These are phyloP conservation scores for Moesziomyces sp. DNA, from an alignment of 1,284 basidiomycete genomes.

Conservation along the genomic window DNA sequence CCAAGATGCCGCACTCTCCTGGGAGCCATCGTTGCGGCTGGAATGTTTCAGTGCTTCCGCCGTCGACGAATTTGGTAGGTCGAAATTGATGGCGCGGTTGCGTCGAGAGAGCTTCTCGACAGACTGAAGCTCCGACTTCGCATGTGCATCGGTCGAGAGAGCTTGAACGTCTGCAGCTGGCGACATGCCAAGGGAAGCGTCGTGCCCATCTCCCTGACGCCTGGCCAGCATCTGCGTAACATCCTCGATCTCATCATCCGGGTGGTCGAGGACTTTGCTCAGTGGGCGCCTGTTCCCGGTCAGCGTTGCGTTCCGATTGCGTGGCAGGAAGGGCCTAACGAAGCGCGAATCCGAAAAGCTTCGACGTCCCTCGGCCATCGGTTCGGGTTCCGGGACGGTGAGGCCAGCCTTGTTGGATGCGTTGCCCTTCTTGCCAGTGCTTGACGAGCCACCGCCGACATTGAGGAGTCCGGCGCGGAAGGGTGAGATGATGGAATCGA, in stretches of 20 bases:
- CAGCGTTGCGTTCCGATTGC: conserved; percentile 12
- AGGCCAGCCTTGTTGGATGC: conserved; percentile 2
- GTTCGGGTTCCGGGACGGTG: conserved; percentile 2
- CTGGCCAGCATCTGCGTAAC: neutral
- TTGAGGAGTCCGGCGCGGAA: conserved; percentile 40
- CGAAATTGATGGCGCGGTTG: too few relatives aligned
- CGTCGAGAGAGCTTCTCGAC: too few relatives aligned
- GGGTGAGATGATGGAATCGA: conserved; percentile 45
- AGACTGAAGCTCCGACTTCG: neutral
- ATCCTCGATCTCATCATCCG: conserved; percentile 26
- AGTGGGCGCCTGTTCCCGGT: conserved; percentile 20
- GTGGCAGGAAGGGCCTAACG: conserved; percentile 31
- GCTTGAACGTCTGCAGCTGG: too few relatives aligned
- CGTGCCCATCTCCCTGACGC: neutral
- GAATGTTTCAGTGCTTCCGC: neutral
- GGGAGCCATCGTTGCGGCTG: neutral
- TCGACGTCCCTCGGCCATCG: conserved; percentile 20
- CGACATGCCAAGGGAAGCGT: neutral
- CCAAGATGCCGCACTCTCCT: neutral
- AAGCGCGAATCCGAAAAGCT: conserved; percentile 50
- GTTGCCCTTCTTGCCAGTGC: neutral
- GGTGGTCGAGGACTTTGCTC: conserved; percentile 33
- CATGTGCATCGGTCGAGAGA: neutral
- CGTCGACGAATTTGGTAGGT: neutral
- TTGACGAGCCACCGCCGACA: neutral